Evolutionary conservation across 495 filamentous ascomycete genomes (phyloP), one percentile per base, ranked within the genome.

Genomic region (Rostrohypoxylon terebratum): DNA sequence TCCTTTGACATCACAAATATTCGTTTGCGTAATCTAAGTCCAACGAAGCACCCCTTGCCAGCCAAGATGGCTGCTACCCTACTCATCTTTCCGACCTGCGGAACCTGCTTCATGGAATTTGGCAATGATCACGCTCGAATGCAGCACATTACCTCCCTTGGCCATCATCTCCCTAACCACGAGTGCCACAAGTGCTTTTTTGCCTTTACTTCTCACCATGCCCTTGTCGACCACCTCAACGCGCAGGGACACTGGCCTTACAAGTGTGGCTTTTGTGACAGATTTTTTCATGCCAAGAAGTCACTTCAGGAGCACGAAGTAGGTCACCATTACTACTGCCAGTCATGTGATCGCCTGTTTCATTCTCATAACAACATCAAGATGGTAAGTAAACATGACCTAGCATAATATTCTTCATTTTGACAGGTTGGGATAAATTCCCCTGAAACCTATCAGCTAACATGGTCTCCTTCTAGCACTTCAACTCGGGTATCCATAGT

Each of bases 401-500:
- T 13, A 42, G 18, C 14, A 42, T 42, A n/a, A 28, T 5, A 28
- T 28, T 28, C 28, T 5, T 28, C 28, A 28, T 28, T 28, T 28
- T 5, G 6, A 28, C 28, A 28, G 3, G 6, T 28, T 3, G 3
- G 28, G 6, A 28, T 28, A 28, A 28, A 28, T 28, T 42, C 11
- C 38, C 14, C 38, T 14, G 4, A 14, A 4, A 42, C 10, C 11
- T 6, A 25, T 10, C 34, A 11, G 20, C 14, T 20, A 9, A 8
- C 4, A 42, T n/a, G 10, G 0, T 36, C 16, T 20, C 0, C 47
- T 2, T 14, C 1, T 38, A 80, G 78, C 79, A 80, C 60, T 65
- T 74, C 6, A 74, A 74, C 66, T 78, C 77, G 1, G 47, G 60
- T 4, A 40, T 23, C 65, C 79, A 81, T 34, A 74, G 77, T 20